Base-by-base conservation (phyloP, 352 stramenopile species). In the Stephanocyclus meneghinianus region DNA sequence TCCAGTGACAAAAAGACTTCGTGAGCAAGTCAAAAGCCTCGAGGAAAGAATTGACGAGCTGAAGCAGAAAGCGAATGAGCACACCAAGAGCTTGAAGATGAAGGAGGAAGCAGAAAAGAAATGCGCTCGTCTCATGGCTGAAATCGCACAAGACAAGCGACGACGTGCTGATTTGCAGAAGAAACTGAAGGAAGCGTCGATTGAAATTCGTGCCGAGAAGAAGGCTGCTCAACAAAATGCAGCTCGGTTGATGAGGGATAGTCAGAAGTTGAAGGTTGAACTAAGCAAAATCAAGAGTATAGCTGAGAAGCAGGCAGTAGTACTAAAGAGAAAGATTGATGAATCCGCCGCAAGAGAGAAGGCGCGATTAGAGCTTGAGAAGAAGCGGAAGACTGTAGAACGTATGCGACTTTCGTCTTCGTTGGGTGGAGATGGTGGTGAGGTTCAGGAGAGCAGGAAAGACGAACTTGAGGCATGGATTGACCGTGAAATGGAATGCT, bases 131-230 rank as follows among this genome's bases (percentile, higher is more conserved):
- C 78, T 90, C 21, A 47, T 71, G 63, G 61, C 63, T 6, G 85
- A 90, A 32, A 89, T 90, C 50, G 13, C 57, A 9, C 59, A 83
- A 26, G 85, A 91, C 65, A 91, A 91, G 71, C 70, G 72, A 30
- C 76, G 71, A 40, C 74, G 76, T 21, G 85, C 80, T 2, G 80
- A 76, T 9, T 63, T 91, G 1, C 85, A 91, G 44, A 72, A 68
- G 42, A 84, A 86, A 57, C 65, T 91, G 0, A 89, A 89, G 63
- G 82, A 91, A 63, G 56, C 77, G 40, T 74, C 66, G 0, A 68
- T 65, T 35, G 82, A 88, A 66, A 76, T 86, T 30, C 60, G 82
- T n/a, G 40, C 47, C 0, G 81, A 91, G 32, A 87, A 89, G 51
- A 91, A 85, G 73, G 73, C 63, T n/a, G 85, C 85, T 11, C 68